Conservation (phyloP, 108 stramenopile species). For the Pseudonitzschia pungens region DNA sequence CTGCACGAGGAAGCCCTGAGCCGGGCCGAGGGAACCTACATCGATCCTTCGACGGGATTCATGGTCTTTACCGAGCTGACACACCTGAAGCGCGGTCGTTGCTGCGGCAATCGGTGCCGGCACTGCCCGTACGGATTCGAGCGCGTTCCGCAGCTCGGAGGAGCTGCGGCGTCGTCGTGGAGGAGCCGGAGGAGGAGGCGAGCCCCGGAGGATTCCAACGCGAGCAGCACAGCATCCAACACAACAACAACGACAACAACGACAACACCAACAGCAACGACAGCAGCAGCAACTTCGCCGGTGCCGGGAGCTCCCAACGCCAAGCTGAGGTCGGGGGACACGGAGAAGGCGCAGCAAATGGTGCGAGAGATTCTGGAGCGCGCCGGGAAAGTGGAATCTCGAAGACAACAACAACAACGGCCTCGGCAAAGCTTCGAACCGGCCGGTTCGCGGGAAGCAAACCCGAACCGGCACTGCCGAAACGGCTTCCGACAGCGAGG, state of each 20-base stretch:
- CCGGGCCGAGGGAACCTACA: slow-evolving; percentile 63
- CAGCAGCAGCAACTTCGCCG: too few species aligned
- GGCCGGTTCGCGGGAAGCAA: too few species aligned
- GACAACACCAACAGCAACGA: too few species aligned
- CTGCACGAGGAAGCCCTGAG: slow-evolving; percentile 52
- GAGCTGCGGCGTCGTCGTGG: neutral
- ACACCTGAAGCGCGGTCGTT: slow-evolving; percentile 81
- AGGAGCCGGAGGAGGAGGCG: neutral
- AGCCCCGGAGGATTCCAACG: too few species aligned
- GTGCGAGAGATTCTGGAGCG: slow-evolving; percentile 24
- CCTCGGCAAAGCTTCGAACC: too few species aligned
- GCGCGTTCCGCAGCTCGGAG: slow-evolving; percentile 55
- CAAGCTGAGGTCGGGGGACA: slow-evolving; percentile 59
- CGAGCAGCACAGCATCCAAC: too few species aligned
- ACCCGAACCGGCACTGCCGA: neutral
- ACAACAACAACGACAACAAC: too few species aligned
- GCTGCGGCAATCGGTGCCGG: slow-evolving; percentile 90
- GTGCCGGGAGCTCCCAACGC: slow-evolving; percentile 7
- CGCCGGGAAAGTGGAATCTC: neutral
- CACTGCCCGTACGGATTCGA: slow-evolving; percentile 93
- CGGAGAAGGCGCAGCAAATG: slow-evolving; percentile 34
- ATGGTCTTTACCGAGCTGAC: slow-evolving; percentile 83
- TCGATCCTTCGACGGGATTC: slow-evolving; percentile 89
- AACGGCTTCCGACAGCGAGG: neutral
- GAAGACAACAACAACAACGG: too few species aligned